These are phyloP conservation scores for Nicotiana attenuata DNA, from an alignment of 257 asterid species.

Conservation along the genomic window DNA sequence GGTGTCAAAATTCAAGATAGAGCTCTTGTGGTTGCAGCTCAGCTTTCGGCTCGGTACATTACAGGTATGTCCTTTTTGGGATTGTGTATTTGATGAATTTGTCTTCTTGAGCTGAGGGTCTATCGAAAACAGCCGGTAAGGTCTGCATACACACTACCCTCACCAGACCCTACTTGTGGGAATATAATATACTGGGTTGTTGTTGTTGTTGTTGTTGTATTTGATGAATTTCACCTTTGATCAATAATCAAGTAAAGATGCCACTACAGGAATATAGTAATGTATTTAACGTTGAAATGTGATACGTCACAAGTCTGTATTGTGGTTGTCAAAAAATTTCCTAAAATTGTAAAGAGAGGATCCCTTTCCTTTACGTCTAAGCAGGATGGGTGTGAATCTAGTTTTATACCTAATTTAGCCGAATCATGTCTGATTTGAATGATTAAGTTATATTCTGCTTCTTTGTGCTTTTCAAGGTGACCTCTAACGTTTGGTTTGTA, in stretches of 20 bases:
- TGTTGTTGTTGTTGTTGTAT: neutral
- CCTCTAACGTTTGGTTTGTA: neutral
- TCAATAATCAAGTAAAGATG: neutral
- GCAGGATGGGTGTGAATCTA: neutral
- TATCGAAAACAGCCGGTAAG: no score
- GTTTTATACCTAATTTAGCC: neutral
- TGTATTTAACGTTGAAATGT: neutral
- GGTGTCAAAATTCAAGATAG: constrained; percentile 74
- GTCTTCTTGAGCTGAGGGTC: no score
- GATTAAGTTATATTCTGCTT: neutral
- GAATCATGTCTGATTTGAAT: neutral
- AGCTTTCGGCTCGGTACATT: constrained; percentile 59
- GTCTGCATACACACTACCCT: no score
- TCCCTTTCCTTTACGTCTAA: neutral
- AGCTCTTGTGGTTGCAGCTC: constrained; percentile 65
- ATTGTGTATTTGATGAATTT: neutral
- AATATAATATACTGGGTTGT: no score
- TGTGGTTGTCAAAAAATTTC: neutral
- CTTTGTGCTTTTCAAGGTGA: neutral
- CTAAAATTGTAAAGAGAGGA: neutral
- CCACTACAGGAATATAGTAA: neutral
- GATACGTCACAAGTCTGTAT: neutral
- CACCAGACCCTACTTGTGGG: no score
- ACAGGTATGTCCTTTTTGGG: constrained; percentile 29
- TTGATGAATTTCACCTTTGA: neutral